These are phyloP conservation scores for Coemansia sp. DNA, from an alignment of 192 early-diverging fungal species.

Conservation along the genomic window DNA sequence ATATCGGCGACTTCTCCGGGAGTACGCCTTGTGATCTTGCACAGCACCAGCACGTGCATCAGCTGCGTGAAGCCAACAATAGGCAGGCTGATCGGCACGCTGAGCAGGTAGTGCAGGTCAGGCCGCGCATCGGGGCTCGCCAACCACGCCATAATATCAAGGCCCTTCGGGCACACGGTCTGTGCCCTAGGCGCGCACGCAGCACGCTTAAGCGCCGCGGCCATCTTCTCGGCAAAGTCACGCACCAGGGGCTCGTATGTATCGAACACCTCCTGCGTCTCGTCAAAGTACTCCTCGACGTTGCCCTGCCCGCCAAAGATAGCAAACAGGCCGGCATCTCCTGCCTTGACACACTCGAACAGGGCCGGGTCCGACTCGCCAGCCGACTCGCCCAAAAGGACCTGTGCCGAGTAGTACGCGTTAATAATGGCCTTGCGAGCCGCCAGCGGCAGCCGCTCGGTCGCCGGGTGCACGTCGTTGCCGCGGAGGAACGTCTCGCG, in stretches of 20 bases:
- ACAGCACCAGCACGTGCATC: constrained; percentile 72
- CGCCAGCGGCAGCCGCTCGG: constrained; percentile 60
- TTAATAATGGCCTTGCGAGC: constrained; percentile 63
- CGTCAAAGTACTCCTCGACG: constrained; percentile 81
- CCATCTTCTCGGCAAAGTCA: constrained; percentile 71
- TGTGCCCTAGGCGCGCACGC: constrained; percentile 66
- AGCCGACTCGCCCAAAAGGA: constrained; percentile 56
- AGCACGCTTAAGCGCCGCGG: constrained; percentile 60
- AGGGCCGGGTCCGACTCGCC: constrained; percentile 59
- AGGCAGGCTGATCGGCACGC: constrained; percentile 75
- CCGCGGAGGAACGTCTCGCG: constrained; percentile 68
- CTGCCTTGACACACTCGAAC: constrained; percentile 62
- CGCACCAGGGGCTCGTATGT: constrained; percentile 73
- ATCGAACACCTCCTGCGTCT: constrained; percentile 69
- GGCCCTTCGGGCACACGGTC: constrained; percentile 68
- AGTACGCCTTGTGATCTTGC: constrained; percentile 58
- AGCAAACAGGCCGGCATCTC: constrained; percentile 65
- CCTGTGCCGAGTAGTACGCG: constrained; percentile 76
- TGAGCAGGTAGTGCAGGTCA: constrained; percentile 68
- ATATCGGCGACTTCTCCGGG: constrained; percentile 38
- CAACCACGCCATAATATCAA: constrained; percentile 83
- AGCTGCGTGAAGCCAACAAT: constrained; percentile 89
- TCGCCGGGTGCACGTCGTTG: constrained; percentile 83
- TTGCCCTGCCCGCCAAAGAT: constrained; percentile 96
- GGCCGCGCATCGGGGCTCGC: constrained; percentile 66